These are phyloP conservation scores for Phaeoacremonium minimum DNA, from an alignment of 2,329 filamentous ascomycete genomes.

Conservation along the genomic window DNA sequence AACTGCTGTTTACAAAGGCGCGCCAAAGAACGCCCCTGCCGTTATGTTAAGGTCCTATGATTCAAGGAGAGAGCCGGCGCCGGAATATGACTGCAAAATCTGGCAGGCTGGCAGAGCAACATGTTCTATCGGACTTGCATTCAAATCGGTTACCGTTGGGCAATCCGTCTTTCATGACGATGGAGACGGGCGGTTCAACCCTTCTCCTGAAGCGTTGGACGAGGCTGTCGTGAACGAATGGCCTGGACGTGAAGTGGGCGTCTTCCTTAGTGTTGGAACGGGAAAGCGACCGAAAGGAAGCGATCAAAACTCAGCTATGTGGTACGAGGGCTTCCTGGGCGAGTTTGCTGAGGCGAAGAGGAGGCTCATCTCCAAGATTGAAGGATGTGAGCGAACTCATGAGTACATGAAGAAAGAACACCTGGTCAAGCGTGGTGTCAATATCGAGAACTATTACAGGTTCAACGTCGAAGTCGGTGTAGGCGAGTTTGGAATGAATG, in stretches of 20 bases:
- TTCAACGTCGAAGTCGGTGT: constrained; percentile 97
- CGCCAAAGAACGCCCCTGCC: constrained; percentile 61
- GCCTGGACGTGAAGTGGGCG: constrained; percentile 87
- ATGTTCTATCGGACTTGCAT: constrained; percentile 82
- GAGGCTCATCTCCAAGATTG: constrained; percentile 84
- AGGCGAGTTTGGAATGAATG: constrained; percentile 97
- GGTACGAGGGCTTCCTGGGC: constrained; percentile 92
- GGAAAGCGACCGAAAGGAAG: constrained; percentile 68
- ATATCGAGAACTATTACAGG: constrained; percentile 86
- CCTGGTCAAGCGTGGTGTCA: constrained; percentile 72
- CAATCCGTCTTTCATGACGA: constrained; percentile 94
- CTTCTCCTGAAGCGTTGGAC: constrained; percentile 77
- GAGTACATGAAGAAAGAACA: constrained; percentile 79
- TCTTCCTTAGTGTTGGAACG: constrained; percentile 92
- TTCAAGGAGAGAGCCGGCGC: constrained; percentile 83
- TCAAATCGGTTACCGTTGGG: constrained; percentile 92
- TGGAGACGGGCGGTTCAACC: constrained; percentile 87
- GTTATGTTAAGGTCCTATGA: constrained; percentile 89
- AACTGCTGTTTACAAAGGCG: constrained; percentile 86
- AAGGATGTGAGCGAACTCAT: constrained; percentile 90
- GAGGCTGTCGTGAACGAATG: constrained; percentile 91
- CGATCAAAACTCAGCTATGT: constrained; percentile 70
- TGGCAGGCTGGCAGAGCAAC: constrained; percentile 98
- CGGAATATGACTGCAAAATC: constrained; percentile 90
- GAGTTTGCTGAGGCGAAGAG: constrained; percentile 88